Base-by-base conservation (phyloP, 208 protist species). In the Porcisia hertigi region DNA sequence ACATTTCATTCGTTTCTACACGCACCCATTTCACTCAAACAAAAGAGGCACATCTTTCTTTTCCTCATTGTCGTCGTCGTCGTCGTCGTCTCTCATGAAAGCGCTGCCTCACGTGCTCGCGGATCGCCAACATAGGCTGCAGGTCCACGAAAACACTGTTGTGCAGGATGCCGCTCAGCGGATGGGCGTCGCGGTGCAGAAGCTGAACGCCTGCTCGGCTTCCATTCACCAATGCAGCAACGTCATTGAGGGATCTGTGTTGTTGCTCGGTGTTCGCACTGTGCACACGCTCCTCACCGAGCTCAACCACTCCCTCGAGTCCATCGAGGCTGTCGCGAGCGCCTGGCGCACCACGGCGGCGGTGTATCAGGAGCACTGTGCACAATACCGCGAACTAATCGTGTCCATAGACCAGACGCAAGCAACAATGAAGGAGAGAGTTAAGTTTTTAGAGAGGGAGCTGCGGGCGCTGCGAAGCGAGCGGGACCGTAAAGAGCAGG, bases 161-260 rank as follows among this genome's bases (percentile, higher is more conserved):
- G 73, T 80, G 57, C 41, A 75, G 43, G 78, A 82, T 25, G 69
- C 85, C 49, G 55, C 83, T 2, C 85, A 78, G 34, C 77, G 86
- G 57, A 71, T 93, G 79, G 70, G 77, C 43, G 73, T 80, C 30
- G 70, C 85, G 20, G 75, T 92, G 23, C 80, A 83, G 34, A 73
- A 89, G 71, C 71, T 94, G 16, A 73, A 82, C 14, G 80, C 84
- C 9, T 82, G 83, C 71, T 81, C 65, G 5, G 77, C 84, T 1
- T 57, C 76, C 12, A 77, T 96, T n/a, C 82, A 81, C 9, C 73
- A 86, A 52, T 90, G 88, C 80, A 85, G 81, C 36, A 84, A 90
- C 43, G 39, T 88, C 36, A 86, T 96, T 54, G 92, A 96, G 71
- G 90, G 84, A 16, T 86, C 90, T 0, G 88, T 96, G 49, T 71